Evolutionary conservation across 2,329 filamentous ascomycete genomes (phyloP).

Genomic region (Curvularia verruculosa): DNA sequence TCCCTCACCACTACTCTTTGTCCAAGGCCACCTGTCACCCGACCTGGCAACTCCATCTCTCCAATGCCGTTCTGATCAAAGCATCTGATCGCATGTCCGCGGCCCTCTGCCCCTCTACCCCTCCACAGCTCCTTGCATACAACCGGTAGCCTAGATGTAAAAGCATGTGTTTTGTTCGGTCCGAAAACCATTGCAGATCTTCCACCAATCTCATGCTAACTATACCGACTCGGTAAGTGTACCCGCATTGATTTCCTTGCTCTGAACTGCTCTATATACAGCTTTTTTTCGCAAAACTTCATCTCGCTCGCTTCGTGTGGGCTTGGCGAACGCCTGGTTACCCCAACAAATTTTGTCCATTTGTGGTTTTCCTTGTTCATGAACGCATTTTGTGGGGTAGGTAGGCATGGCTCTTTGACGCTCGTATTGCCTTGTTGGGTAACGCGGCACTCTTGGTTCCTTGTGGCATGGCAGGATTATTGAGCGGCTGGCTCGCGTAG

Average conservation of each 20-base stretch:
- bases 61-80: background rate
- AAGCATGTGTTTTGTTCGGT: constrained; percentile 3
- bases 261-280: background rate
- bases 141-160: constrained; percentile 1
- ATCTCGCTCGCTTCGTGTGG: background rate
- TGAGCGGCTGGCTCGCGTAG: background rate
- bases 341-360: background rate
- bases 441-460: background rate
- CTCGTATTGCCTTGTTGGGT: background rate
- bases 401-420: background rate
- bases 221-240: background rate
- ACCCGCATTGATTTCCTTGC: background rate
- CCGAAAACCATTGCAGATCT: constrained; percentile 5
- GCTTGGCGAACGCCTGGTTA: background rate
- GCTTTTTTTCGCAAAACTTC: background rate
- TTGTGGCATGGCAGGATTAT: background rate
- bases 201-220: constrained; percentile 12
- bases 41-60: background rate
- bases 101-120: background rate
- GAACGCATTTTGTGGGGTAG: background rate
- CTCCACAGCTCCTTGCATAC: background rate
- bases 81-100: background rate
- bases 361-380: background rate
- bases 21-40: background rate
- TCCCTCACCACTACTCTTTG: background rate